A percentile compares a stretch with the other conserved stretches of the same genome.
Evolutionary conservation across 306 rosid species (phyloP).

Genomic region (Parietaria judaica): DNA sequence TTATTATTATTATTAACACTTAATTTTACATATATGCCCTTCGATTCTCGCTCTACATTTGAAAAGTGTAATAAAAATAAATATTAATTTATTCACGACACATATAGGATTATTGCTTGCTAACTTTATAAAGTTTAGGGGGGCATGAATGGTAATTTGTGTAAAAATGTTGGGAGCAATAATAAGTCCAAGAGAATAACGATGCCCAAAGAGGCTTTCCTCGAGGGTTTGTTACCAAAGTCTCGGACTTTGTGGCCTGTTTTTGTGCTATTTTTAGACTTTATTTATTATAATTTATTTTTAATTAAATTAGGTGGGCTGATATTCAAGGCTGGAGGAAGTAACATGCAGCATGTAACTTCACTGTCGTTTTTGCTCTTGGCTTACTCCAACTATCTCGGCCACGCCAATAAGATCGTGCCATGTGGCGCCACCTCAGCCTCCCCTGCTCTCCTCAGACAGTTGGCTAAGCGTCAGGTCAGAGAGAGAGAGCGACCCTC

Average conservation of each 20-base stretch:
- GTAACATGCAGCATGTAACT: conserved; percentile 99
- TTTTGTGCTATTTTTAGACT: neutral
- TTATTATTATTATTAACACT: conserved; percentile 22
- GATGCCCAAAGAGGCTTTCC: neutral
- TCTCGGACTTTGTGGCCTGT: neutral
- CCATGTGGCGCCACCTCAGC: conserved; percentile 74
- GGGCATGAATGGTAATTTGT: no score
- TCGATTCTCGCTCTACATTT: no score
- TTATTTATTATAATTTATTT: neutral
- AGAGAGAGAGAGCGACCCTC: no score
- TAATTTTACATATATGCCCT: neutral
- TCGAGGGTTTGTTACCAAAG: no score
- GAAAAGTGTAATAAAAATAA: no score
- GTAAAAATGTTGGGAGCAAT: neutral
- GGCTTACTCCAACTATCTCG: conserved; percentile 79
- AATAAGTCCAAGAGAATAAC: neutral
- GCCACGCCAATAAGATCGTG: conserved; percentile 79
- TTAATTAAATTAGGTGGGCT: conserved; percentile 64
- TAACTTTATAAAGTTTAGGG: no score
- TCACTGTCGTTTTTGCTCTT: conserved; percentile 76
- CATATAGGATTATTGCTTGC: no score
- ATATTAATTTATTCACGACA: no score
- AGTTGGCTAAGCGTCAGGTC: conserved; percentile 79
- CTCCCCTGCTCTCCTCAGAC: conserved; percentile 65
- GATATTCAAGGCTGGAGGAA: conserved; percentile 88